Conservation (phyloP, 352 stramenopile species). For the Globisporangium abappressorium region DNA sequence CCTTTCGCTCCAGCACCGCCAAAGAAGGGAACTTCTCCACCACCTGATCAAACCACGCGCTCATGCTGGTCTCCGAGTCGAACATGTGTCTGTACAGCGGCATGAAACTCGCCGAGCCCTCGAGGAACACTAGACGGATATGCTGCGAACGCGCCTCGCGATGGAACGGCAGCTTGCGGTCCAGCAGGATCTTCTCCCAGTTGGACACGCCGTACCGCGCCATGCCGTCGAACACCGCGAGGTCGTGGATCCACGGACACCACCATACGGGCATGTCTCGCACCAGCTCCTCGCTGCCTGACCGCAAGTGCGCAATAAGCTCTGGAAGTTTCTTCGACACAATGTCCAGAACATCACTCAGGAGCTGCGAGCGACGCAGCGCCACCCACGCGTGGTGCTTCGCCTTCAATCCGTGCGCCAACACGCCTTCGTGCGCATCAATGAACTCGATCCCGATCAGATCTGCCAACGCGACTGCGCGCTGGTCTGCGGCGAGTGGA, state of each 20-base stretch:
- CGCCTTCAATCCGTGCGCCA: slow-evolving; percentile 82
- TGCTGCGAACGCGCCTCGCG: slow-evolving; percentile 62
- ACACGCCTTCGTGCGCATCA: slow-evolving; percentile 76
- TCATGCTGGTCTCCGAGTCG: slow-evolving; percentile 37
- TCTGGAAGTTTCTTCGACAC: slow-evolving; percentile 34
- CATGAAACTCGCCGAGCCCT: slow-evolving; percentile 48
- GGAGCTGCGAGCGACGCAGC: slow-evolving; percentile 69
- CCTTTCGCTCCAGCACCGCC: slow-evolving; percentile 66
- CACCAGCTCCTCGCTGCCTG: slow-evolving; percentile 54
- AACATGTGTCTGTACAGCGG: slow-evolving; percentile 68
- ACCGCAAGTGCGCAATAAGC: slow-evolving; percentile 56
- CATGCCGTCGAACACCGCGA: slow-evolving; percentile 78
- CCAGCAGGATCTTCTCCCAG: slow-evolving; percentile 67
- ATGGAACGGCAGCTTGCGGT: slow-evolving; percentile 75
- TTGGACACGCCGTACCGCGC: slow-evolving; percentile 68
- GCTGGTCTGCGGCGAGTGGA: slow-evolving; percentile 71
- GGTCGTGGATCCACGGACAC: slow-evolving; percentile 87
- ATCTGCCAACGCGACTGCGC: slow-evolving; percentile 64
- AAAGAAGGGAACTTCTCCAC: slow-evolving; percentile 78
- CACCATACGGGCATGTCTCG: slow-evolving; percentile 85
- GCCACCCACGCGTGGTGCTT: slow-evolving; percentile 83
- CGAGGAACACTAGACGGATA: slow-evolving; percentile 70
- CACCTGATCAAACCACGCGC: slow-evolving; percentile 59
- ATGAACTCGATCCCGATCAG: slow-evolving; percentile 86
- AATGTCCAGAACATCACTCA: slow-evolving; percentile 68